Evolutionary conservation across 257 asterid genomes (phyloP).

Genomic region (Jaltomata sinuosa): DNA sequence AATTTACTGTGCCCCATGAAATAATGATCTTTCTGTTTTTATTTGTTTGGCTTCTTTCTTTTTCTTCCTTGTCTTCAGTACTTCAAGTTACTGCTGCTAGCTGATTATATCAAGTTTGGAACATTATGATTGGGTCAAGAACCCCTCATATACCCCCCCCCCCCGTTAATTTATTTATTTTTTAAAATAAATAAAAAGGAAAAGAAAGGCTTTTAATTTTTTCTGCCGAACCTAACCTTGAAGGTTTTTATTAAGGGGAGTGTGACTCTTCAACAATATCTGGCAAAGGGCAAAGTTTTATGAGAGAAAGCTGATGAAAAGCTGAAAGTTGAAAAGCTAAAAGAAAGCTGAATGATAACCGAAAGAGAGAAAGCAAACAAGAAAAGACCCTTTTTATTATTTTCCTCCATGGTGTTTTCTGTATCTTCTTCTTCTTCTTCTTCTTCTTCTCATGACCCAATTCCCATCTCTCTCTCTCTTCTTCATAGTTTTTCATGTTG

Average conservation of each 20-base stretch:
- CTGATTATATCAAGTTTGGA: slow-evolving; percentile 16
- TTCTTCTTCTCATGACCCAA: too few relatives aligned
- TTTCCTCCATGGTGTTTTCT: slow-evolving; percentile 23
- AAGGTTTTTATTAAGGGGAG: slow-evolving; percentile 19
- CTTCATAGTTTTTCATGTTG: not conserved
- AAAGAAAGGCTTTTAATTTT: not conserved
- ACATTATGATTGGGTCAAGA: slow-evolving; percentile 24
- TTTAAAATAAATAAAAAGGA: not conserved
- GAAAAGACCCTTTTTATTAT: slow-evolving; percentile 24
- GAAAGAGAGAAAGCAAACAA: slow-evolving; percentile 17
- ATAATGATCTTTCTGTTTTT: slow-evolving; percentile 32
- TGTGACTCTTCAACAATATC: slow-evolving; percentile 17
- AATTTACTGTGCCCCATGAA: slow-evolving; percentile 24
- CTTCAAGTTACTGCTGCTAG: slow-evolving; percentile 15
- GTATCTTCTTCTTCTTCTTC: slow-evolving; percentile 8
- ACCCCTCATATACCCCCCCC: not conserved
- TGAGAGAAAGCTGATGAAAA: slow-evolving; percentile 14
- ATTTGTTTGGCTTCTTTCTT: slow-evolving; percentile 19
- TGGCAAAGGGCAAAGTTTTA: slow-evolving; percentile 2
- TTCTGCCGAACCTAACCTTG: not conserved
- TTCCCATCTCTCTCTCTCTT: not conserved
- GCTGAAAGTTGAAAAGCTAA: slow-evolving; percentile 41
- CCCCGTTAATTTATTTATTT: not conserved
- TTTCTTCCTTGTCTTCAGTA: slow-evolving; percentile 7
- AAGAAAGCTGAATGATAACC: slow-evolving; percentile 51